These are phyloP conservation scores for Penicillium concentricum DNA, from an alignment of 2,329 filamentous ascomycete species.

Conservation along the genomic window DNA sequence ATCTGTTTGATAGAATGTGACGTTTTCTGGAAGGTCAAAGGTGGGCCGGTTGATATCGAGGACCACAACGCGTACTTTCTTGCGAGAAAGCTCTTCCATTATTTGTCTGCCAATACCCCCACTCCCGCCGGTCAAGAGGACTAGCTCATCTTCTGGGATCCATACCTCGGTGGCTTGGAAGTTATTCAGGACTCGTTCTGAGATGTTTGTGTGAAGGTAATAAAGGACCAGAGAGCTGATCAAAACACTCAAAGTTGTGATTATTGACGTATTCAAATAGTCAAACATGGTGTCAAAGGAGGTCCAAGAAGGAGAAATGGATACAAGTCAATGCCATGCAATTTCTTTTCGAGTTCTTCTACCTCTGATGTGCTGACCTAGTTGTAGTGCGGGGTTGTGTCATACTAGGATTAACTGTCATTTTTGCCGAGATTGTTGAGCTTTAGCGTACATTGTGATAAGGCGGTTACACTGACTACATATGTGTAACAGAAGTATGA, in stretches of 20 bases:
- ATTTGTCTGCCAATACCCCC: constrained; percentile 24
- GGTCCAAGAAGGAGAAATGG: background rate
- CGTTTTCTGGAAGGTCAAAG: constrained; percentile 3
- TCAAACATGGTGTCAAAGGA: background rate
- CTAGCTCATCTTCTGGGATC: constrained; percentile 15
- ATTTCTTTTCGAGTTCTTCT: no score
- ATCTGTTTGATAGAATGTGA: constrained; percentile 29
- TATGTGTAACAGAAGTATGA: no score
- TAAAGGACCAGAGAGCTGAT: background rate
- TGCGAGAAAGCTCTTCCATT: constrained; percentile 12
- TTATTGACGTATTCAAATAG: background rate
- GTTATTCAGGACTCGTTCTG: background rate
- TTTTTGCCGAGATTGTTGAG: no score
- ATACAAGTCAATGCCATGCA: no score
- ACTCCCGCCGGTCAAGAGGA: constrained; percentile 21
- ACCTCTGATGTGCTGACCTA: background rate
- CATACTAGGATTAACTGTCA: background rate
- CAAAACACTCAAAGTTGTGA: background rate
- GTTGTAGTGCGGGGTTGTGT: background rate
- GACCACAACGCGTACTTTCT: constrained; percentile 10
- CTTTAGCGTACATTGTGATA: no score
- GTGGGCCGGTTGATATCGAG: constrained; percentile 12
- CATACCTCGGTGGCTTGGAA: constrained; percentile 2
- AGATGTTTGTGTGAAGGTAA: background rate
- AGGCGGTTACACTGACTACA: no score